phyloP scores from a whole-genome alignment of 257 asterid genomes.

The Knoxia roxburghii region DNA sequence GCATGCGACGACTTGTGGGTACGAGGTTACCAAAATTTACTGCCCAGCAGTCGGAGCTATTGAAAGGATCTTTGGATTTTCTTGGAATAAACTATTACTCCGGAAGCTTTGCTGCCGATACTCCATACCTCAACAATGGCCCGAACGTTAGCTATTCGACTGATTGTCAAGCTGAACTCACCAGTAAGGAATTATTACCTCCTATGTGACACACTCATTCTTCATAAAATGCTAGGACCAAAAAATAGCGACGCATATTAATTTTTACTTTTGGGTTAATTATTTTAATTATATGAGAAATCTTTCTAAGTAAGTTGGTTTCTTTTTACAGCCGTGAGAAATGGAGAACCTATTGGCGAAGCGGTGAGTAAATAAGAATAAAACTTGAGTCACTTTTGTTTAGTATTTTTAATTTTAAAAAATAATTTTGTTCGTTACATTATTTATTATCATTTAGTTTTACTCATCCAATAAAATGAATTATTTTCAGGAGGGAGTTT shows the following conservation, averaged over 20 bases:
- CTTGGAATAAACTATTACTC: slow-evolving; percentile 21
- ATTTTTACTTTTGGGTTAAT: too few species aligned
- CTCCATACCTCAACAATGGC: neutral
- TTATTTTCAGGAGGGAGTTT: slow-evolving; percentile 7
- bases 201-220: too few species aligned
- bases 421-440: too few species aligned
- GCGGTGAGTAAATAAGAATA: too few species aligned
- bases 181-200: slow-evolving; percentile 17
- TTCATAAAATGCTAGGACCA: too few species aligned
- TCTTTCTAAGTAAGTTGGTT: neutral
- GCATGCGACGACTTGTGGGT: slow-evolving; percentile 12
- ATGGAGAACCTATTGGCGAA: neutral
- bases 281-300: too few species aligned
- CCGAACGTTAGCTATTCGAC: slow-evolving; percentile 2
- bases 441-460: too few species aligned
- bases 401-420: too few species aligned
- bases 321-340: neutral
- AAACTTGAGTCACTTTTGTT: too few species aligned
- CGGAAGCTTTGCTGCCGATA: slow-evolving; percentile 12
- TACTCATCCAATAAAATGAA: neutral
- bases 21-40: slow-evolving; percentile 19
- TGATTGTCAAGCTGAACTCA: slow-evolving; percentile 8
- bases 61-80: slow-evolving; percentile 18
- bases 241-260: too few species aligned
- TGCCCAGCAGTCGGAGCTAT: slow-evolving; percentile 3